A percentile compares a stretch with the other conserved stretches of the same genome.
These are phyloP conservation scores for Trypanosoma brucei DNA, from an alignment of 208 protist genomes.

Conservation along the genomic window DNA sequence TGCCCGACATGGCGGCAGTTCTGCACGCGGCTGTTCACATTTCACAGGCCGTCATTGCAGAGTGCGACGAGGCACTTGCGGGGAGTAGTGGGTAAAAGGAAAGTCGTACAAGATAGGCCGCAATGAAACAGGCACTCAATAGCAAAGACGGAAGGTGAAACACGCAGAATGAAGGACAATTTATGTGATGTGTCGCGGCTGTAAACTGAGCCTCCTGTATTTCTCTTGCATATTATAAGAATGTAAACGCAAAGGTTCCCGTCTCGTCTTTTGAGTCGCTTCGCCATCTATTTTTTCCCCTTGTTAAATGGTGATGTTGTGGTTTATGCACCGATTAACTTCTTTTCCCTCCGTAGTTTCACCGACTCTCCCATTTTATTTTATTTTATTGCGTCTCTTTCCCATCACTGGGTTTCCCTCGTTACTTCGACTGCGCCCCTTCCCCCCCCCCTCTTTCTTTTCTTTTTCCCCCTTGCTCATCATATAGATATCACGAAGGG, in stretches of 20 bases:
- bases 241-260: too few species aligned
- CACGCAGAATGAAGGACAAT: too few species aligned
- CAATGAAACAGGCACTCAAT: neutral
- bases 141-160: too few species aligned
- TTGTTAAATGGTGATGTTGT: too few species aligned
- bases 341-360: too few species aligned
- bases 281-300: too few species aligned
- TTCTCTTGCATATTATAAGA: too few species aligned
- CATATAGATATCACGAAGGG: too few species aligned
- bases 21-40: constrained; percentile 17
- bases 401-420: neutral
- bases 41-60: constrained; percentile 63
- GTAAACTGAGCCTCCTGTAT: too few species aligned
- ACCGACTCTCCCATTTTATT: neutral
- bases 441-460: constrained; percentile 10
- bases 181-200: too few species aligned
- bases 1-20: constrained; percentile 15
- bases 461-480: constrained; percentile 5
- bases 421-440: neutral
- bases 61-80: constrained; percentile 48
- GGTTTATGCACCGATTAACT: too few species aligned
- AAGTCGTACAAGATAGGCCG: neutral
- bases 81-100: constrained; percentile 4
- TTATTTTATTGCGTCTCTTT: neutral
- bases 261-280: too few species aligned